Evolutionary conservation across 768 basidiomycete species (phyloP), one percentile per base, ranked within the genome.

Genomic region (Boletus huronensis): DNA sequence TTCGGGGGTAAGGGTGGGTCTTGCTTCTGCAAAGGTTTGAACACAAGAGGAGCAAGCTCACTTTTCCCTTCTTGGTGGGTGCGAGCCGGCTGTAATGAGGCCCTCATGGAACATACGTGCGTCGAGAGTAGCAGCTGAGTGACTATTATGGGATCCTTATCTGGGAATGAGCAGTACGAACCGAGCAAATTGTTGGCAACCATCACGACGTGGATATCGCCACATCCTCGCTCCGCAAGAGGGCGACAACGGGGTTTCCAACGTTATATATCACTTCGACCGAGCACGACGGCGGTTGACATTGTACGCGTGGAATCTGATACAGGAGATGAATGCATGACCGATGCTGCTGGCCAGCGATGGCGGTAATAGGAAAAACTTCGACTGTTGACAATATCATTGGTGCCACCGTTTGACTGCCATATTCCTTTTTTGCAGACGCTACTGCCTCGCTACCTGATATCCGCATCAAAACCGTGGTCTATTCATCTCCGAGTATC

Each of bases 61-160:
- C 94, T 70, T 88, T 90, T 58, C 94, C 94, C 75, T 98, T 98
- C 78, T 93, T 92, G 47, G 83, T 74, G 5, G 95, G 95, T 35
- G 95, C 93, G 25, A 99, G 81, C 32, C 97, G 93, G 64, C 75
- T 90, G 76, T 90, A 98, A 44, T 98, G 79, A 5, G 87, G 92
- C 82, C 87, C 70, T 99, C 96, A 65, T 99, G 96, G 83, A 98
- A 96, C 73, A 97, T 95, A 48, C 96, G 87, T n/a, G 96, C 96
- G 68, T 97, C 94, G 52, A 99, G 77, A 48, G 96, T 96, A 55
- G 97, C 96, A 59, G 96, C 95, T 91, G 56, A 19, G 16, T n/a
- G 31, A 1, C 3, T 26, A 28, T 63, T 59, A 58, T 63, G 21
- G 25, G 4, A 21, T n/a, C 28, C 13, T 40, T 40, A 9, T 3